Evolutionary conservation across 2,329 filamentous ascomycete species (phyloP), one percentile per base, ranked within the genome.

Genomic region (Colletotrichum lupini): DNA sequence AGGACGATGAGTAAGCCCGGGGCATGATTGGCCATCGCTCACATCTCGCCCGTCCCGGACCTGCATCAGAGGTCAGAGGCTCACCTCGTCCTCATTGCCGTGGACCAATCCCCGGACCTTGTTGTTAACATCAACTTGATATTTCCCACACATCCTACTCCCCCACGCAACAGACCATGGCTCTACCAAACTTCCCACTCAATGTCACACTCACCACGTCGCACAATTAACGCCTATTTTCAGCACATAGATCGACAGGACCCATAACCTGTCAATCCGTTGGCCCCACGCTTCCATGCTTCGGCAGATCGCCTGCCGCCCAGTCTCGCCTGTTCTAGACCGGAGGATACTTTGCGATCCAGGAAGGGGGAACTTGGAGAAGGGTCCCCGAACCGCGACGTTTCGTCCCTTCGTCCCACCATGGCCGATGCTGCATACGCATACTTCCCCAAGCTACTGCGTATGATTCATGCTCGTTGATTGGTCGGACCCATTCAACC

Each of bases 331-430:
- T 56, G 70, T 49, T 73, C 70, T 70, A 30, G 67, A 65, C 60
- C 32, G 60, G 16, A 28, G 22, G 32, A 70, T 68, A 57, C 67
- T 70, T 73, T 70, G 24, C 8, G 26, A 22, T 49, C 42, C 19
- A 22, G 42, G 42, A 22, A 11, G 19, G 42, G 42, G 42, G 37
- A 42, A 19, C 37, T 42, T 42, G 37, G 37, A 42, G 37, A 49
- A 49, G 28, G 14, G 37, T 32, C 46, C 11, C 60, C 24, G 22
- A 52, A 22, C 26, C 52, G 9, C 19, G 19, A 8, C 46, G 67
- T 73, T 70, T 70, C 59, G 60, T 60, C 46, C 60, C 67, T 60
- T 30, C 70, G 60, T 73, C 70, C 70, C 60, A 73, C 56, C 46
- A 60, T 24, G 11, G 12, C n/a, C 22, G 28, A 24, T 19, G 2